phyloP scores from a whole-genome alignment of 345 rosid species.

The Brassica nigra region DNA sequence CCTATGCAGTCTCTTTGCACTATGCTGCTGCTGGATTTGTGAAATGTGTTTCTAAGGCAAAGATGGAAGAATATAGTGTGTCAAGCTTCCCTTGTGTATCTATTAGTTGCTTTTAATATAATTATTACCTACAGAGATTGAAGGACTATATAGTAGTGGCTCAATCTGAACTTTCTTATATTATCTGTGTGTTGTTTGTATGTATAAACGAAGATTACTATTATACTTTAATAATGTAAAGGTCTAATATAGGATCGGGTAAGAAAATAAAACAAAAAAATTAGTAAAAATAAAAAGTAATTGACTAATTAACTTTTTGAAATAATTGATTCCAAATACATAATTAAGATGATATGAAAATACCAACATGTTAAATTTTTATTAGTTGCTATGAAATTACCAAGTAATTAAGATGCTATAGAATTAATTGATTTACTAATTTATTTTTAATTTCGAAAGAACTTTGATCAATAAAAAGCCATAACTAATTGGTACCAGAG shows the following conservation, averaged over 20 bases:
- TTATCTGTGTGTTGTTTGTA: constrained; percentile 17
- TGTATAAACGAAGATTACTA: constrained; percentile 13
- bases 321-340: too few species aligned
- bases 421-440: too few species aligned
- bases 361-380: too few species aligned
- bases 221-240: not conserved
- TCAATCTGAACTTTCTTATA: not conserved
- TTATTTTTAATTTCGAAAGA: too few species aligned
- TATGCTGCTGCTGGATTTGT: constrained; percentile 45
- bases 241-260: not conserved
- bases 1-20: constrained; percentile 38
- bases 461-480: too few species aligned
- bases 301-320: too few species aligned
- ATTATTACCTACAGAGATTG: not conserved
- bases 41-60: constrained; percentile 39
- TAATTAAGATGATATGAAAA: too few species aligned
- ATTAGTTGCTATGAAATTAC: too few species aligned
- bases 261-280: too few species aligned
- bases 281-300: too few species aligned
- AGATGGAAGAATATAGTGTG: not conserved
- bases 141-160: not conserved
- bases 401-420: too few species aligned
- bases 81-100: constrained; percentile 9
- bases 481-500: too few species aligned
- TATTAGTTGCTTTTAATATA: constrained; percentile 3